Conservation (phyloP, 148 eudicot species). For the Salicornia ramosissima region DNA sequence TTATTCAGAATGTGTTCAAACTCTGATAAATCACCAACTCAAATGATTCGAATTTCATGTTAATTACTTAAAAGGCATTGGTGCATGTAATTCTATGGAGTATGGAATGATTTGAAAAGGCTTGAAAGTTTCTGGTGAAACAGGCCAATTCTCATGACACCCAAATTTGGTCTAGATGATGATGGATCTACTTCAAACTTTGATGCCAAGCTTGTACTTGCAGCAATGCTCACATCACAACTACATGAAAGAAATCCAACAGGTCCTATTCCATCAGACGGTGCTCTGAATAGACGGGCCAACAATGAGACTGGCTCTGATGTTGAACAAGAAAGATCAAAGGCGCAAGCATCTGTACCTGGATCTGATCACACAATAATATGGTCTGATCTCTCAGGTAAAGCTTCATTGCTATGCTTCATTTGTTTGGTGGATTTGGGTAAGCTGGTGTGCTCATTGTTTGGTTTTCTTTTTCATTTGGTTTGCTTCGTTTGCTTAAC, state of each 20-base stretch:
- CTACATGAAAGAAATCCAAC: constrained; percentile 52
- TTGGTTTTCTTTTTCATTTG: too few species aligned
- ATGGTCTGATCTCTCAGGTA: constrained; percentile 96
- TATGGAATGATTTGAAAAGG: background rate
- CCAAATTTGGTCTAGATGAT: constrained; percentile 78
- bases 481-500: too few species aligned
- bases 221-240: constrained; percentile 94
- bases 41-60: too few species aligned
- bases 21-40: background rate
- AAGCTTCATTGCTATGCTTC: too few species aligned
- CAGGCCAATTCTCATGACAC: constrained; percentile 97
- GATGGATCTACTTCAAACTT: constrained; percentile 79
- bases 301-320: constrained; percentile 36
- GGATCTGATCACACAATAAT: constrained; percentile 89
- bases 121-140: constrained; percentile 15
- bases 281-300: constrained; percentile 33
- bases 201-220: constrained; percentile 92
- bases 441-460: too few species aligned
- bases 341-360: constrained; percentile 53
- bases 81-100: background rate
- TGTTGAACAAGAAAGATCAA: constrained; percentile 43
- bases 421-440: too few species aligned
- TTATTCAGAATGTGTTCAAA: background rate
- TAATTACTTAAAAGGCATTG: too few species aligned
- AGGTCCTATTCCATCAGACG: constrained; percentile 45